Evolutionary conservation across 495 filamentous ascomycete species (phyloP), one percentile per base, ranked within the genome.

Genomic region (Xylaria grammica): DNA sequence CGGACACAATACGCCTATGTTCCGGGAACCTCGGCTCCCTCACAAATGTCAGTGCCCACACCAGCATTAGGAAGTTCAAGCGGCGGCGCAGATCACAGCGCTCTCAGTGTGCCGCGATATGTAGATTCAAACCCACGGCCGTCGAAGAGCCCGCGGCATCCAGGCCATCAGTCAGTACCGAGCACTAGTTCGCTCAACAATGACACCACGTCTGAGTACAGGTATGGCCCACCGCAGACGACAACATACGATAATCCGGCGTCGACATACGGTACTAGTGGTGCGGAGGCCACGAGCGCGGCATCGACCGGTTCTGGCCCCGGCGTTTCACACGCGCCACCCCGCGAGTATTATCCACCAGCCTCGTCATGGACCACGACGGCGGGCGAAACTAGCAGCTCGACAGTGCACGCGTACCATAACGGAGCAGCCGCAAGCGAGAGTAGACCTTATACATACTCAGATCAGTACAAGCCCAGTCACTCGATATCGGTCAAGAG

Each of bases 111-210:
- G 34, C 76, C 77, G 24, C 74, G 80, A 57, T 84, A 82, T 67
- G 75, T 85, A 30, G 82, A 84, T 67, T 79, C 71, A 60, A 85
- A 86, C 65, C 82, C 83, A 15, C 78, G 84, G 15, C 84, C 84
- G 19, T 70, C 81, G 48, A 86, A 86, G 68, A 82, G 78, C 57
- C 82, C 84, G 9, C 76, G 84, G 19, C 82, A 84, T 65, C 74
- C 72, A n/a, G 79, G 74, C 71, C 80, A 79, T 72, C 81, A 76
- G 65, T 82, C 80, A 17, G 69, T 79, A 17, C 75, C 76, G 51
- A 75, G 72, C 42, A 66, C 69, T 44, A 73, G 74, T 60, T 81
- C 79, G 24, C 74, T 81, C 44, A 75, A 73, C 34, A 82, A 79
- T 58, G 77, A 80, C 26, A 62, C 74, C n/a, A 73, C 77, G 9